phyloP scores from a whole-genome alignment of 1,284 basidiomycete genomes.

The Apiotrichum montevideense region DNA sequence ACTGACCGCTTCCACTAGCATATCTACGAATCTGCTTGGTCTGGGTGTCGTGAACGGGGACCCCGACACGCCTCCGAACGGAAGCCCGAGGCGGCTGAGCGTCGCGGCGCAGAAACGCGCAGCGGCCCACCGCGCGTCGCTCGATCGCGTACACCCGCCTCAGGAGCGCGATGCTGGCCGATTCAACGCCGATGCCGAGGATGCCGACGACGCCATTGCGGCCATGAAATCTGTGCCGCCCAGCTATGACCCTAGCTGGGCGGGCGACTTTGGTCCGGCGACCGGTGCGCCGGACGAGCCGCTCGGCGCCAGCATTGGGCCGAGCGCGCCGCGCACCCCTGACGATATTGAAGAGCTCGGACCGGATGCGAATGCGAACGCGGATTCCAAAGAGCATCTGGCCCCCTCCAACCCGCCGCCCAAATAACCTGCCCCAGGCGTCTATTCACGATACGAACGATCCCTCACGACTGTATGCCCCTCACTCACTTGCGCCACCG shows the following conservation, averaged over 20 bases:
- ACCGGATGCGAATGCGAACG: no score
- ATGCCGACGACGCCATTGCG: not conserved
- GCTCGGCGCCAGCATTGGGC: no score
- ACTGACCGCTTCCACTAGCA: not conserved
- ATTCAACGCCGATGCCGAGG: not conserved
- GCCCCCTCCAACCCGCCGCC: no score
- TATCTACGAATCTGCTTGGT: not conserved
- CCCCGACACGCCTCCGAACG: no score
- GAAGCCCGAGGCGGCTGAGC: not conserved
- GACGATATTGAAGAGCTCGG: no score
- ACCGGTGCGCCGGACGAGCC: no score
- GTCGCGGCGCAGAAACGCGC: not conserved
- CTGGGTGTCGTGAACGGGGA: not conserved
- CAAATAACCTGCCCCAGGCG: no score
- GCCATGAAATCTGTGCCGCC: not conserved
- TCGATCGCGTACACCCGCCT: not conserved
- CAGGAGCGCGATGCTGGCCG: conserved; percentile 1
- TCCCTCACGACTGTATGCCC: no score
- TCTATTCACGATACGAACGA: no score
- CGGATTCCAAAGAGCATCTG: no score
- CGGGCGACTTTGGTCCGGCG: not conserved
- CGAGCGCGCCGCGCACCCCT: no score
- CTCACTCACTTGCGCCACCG: no score
- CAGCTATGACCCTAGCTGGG: not conserved
- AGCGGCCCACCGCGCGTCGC: not conserved